Evolutionary conservation across 257 asterid species (phyloP), one percentile per base, ranked within the genome.

Genomic region (Penstemon barbatus): DNA sequence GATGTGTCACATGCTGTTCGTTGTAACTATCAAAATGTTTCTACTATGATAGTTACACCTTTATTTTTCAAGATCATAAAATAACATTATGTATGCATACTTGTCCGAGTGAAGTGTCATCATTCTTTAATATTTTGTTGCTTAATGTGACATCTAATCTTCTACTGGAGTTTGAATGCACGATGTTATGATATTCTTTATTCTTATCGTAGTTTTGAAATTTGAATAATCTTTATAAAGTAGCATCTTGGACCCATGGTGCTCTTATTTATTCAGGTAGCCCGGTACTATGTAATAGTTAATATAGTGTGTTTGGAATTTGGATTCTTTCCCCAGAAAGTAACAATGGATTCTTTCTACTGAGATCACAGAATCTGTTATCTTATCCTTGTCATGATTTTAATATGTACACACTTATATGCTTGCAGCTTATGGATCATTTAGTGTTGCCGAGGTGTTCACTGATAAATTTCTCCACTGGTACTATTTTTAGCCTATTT

Each of bases 391-490:
- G 40, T 71, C 12, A 18, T 77, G 73, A n/a, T 66, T 48, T 25
- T 50, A 44, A 6, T 37, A 36, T 58, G 43, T 12, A 36, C 10
- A 48, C 63, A 40, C 10, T 63, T 52, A 12, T 59, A 11, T 74
- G 57, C 69, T 79, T 85, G 95, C 97, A 91, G 99, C 95, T 66
- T 94, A 85, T 91, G 99, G 99, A 63, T 85, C 96, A 66, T 94
- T 94, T 68, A 91, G 82, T 52, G 66, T 89, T 72, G 89, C 80
- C 19, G 99, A 94, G 82, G 36, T 78, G 71, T 81, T 89, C 86
- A 87, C 97, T 4, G 97, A 87, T 78, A 94, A 86, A 75, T 72
- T 87, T 76, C 74, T 94, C 57, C 75, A 66, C 81, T 89, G 99
- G 99, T 94, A 88, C 72, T 50, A 43, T 65, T 78, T 56, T 55